phyloP scores from a whole-genome alignment of 1,284 basidiomycete genomes.

The Neotropicomus parvogracilis region DNA sequence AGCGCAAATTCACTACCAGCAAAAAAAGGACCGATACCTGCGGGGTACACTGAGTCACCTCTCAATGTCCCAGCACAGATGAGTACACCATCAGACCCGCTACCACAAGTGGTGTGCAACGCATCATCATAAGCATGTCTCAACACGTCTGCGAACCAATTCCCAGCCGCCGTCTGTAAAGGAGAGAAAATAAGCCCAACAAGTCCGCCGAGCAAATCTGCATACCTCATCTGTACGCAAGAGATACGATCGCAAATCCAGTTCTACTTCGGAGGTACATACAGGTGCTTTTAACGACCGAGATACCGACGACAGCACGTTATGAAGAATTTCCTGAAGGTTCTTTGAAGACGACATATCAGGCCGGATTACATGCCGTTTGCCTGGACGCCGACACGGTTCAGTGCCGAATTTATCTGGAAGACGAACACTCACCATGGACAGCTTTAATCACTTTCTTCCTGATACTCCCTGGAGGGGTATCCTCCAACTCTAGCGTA shows the following conservation, averaged over 20 bases:
- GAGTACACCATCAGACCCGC: slow-evolving; percentile 74
- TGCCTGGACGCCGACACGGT: slow-evolving; percentile 40
- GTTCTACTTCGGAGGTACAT: slow-evolving; percentile 63
- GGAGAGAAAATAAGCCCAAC: not conserved
- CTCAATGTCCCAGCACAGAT: slow-evolving; percentile 85
- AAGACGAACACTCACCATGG: slow-evolving; percentile 42
- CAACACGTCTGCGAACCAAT: slow-evolving; percentile 88
- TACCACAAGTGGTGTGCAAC: slow-evolving; percentile 54
- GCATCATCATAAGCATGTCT: slow-evolving; percentile 85
- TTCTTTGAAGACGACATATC: slow-evolving; percentile 55
- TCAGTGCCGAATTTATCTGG: not conserved
- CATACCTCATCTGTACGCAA: slow-evolving; percentile 70
- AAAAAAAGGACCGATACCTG: slow-evolving; percentile 48
- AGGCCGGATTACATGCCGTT: slow-evolving; percentile 62
- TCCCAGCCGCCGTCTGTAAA: slow-evolving; percentile 70
- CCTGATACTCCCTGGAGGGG: slow-evolving; percentile 63
- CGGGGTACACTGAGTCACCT: slow-evolving; percentile 83
- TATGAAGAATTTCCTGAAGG: slow-evolving; percentile 61
- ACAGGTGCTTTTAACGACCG: slow-evolving; percentile 70
- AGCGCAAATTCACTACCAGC: not conserved
- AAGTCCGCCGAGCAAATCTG: not conserved
- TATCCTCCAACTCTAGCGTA: slow-evolving; percentile 57
- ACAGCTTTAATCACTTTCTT: slow-evolving; percentile 63
- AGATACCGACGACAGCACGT: slow-evolving; percentile 68
- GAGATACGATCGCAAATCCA: slow-evolving; percentile 74